Evolutionary conservation across 768 basidiomycete genomes (phyloP), one percentile per base, ranked within the genome.

Genomic region (Tricholoma hemisulphureum): DNA sequence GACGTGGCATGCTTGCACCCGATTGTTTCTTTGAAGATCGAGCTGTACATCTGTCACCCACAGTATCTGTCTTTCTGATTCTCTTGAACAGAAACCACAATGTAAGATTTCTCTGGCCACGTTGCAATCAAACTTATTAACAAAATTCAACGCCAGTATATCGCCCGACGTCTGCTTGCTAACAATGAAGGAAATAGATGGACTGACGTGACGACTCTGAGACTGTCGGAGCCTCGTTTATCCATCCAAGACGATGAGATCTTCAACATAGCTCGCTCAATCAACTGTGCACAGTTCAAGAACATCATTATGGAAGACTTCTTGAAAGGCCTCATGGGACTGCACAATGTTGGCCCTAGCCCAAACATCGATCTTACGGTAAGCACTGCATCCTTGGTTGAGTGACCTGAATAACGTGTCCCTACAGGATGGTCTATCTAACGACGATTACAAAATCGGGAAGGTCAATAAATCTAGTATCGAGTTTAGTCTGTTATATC

Each of bases 1-100:
- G 67, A 4, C 34, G 56, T 49, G 67, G 67, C 13, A 64, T 60
- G 60, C 56, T 68, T n/a, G 54, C 58, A 21, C 67, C 67, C 2
- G 67, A 68, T 52, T 64, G 61, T 28, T 68, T 68, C 28, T 60
- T 32, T 37, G 35, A 37, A 37, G 16, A 37, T n/a, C 35, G 35
- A 37, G 14, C 35, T 6, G 5, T 37, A 31, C 10, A 6, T 31
- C 29, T 31, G 10, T 37, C 35, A 16, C 35, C 35, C 16, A 16
- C 4, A 16, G 16, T n/a, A 16, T 14, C 13, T n/a, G 35, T 37
- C 35, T 16, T 37, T 6, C 16, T 37, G 35, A 37, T 37, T 37
- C 16, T 37, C 13, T 16, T 37, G 35, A 37, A 37, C 5, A 37
- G 35, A n/a, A 37, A 37, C 35, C 35, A 37, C 35, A 37, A 37